Base-by-base conservation (phyloP, 2,329 filamentous ascomycete genomes). In the Fusarium nanum region DNA sequence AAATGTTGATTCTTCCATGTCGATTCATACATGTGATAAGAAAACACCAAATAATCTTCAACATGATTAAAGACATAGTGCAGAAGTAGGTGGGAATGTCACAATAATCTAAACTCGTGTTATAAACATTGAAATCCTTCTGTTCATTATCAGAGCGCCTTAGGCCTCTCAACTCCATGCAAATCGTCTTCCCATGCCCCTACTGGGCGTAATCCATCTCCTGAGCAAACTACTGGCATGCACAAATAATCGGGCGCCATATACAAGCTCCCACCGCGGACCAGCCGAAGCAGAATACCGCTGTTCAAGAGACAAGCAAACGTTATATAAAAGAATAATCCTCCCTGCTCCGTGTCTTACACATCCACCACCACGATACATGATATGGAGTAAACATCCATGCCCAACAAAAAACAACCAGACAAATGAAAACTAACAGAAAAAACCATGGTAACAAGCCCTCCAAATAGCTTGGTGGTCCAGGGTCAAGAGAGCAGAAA, bases 271-370 rank as follows among this genome's bases (percentile, higher is more conserved):
- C 71, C 67, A 73, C 76, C 63, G 64, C 77, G 77, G 76, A 71
- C 77, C 77, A 78, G 77, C 77, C 77, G 76, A 73, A 76, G 77
- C 72, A 76, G 75, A 73, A 71, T 65, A 71, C 74, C 65, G 65
- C 70, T 68, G 44, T 66, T 63, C 67, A 62, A 72, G 55, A 70
- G 67, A 66, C 64, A 69, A 72, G 60, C 57, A 64, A 60, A 69
- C 65, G 68, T 67, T 74, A 75, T 76, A 76, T 74, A 73, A 72
- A 76, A 73, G 37, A 67, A 67, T 61, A 49, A 28, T 55, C 61
- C 61, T 55, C 46, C 61, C 56, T 66, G 34, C 47, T 50, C 37
- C 30, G 23, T 61, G 57, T 56, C 49, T 55, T 61, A 61, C 60
- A 76, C 71, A 70, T 62, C 65, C 66, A 56, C 56, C 32, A 53